Percentiles rank a stretch among this genome's conserved stretches.
Evolutionary conservation across 202 grass and related monocot genomes (phyloP).

Genomic region (Eragrostis tef): DNA sequence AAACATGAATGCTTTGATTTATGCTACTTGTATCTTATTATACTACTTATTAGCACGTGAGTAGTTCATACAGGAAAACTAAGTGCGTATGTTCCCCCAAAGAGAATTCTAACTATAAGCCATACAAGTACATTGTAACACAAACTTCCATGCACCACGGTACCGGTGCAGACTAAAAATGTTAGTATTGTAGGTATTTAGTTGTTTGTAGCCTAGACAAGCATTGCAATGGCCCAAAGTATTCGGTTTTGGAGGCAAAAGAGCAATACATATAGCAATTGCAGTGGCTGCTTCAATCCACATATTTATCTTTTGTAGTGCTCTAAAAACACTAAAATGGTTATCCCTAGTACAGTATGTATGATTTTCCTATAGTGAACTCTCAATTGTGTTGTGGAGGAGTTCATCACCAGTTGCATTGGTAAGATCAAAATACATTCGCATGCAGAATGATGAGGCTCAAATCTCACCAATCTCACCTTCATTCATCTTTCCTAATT

Average conservation of each 20-base stretch:
- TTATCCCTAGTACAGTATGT: neutral
- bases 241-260: slow-evolving; percentile 15
- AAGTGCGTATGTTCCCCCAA: neutral
- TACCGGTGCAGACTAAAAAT: neutral
- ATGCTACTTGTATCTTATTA: neutral
- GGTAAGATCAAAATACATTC: neutral
- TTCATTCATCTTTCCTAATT: neutral
- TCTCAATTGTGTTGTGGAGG: neutral
- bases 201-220: slow-evolving; percentile 9
- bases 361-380: neutral
- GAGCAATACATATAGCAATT: neutral
- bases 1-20: neutral
- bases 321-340: neutral
- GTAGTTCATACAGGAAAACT: neutral
- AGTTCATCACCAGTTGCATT: neutral
- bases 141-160: neutral
- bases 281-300: neutral
- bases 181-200: slow-evolving; percentile 5
- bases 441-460: neutral
- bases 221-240: neutral
- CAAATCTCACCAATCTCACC: neutral
- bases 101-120: neutral
- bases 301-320: neutral
- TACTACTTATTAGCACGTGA: neutral
- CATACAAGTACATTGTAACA: slow-evolving; percentile 1